Evolutionary conservation across 2,329 filamentous ascomycete species (phyloP).

Genomic region (Monilinia fructigena): DNA sequence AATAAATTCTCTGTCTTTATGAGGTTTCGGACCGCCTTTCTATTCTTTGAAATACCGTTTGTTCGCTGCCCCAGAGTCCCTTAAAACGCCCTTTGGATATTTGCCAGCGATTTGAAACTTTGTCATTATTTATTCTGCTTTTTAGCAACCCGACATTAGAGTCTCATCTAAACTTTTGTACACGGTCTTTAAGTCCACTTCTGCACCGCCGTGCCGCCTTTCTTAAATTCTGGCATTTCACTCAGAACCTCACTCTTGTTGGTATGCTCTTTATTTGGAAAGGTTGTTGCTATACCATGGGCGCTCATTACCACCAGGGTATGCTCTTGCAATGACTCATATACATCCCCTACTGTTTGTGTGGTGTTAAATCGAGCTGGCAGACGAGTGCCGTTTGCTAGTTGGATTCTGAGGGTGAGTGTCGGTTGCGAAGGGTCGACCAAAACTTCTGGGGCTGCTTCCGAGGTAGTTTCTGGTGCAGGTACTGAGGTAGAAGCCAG

Average conservation of each 20-base stretch:
- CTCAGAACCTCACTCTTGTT: conserved; percentile 61
- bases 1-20: background rate
- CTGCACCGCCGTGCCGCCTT: conserved; percentile 63
- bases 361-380: conserved; percentile 80
- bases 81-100: conserved; percentile 15
- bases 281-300: conserved; percentile 74
- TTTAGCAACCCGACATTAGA: background rate
- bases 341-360: conserved; percentile 75
- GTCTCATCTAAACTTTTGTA: background rate
- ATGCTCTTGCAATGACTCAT: conserved; percentile 67
- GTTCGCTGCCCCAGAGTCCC: conserved; percentile 8
- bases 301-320: conserved; percentile 55
- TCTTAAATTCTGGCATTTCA: conserved; percentile 64
- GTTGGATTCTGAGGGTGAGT: conserved; percentile 70
- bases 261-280: conserved; percentile 76
- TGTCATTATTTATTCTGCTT: background rate
- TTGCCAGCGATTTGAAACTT: background rate
- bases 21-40: background rate
- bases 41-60: conserved; percentile 6
- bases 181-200: conserved; percentile 45
- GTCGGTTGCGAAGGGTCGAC: conserved; percentile 67
- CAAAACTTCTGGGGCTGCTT: conserved; percentile 42
- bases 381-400: conserved; percentile 73
- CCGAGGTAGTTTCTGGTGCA: conserved; percentile 34
- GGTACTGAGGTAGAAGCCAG: conserved; percentile 42